Base-by-base conservation (phyloP, 1,284 basidiomycete species). In the Tylopilus sp. region DNA sequence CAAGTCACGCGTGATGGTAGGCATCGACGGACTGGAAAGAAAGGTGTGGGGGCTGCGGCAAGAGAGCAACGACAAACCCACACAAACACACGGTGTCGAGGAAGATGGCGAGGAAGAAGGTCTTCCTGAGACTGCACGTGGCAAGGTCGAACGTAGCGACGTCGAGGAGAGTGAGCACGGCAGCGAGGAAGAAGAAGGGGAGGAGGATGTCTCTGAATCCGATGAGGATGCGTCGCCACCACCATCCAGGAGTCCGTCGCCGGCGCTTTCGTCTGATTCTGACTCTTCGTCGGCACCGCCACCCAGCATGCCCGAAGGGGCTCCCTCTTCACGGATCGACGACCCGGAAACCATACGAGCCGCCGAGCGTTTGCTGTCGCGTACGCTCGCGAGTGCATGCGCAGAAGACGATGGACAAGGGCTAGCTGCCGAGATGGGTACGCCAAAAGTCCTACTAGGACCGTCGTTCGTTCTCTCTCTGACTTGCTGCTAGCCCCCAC, bases 401-500 rank as follows among this genome's bases (percentile, higher is more conserved):
- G 73, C 75, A 9, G 82, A 84, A 51, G 78, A 76, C 12, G 73
- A 77, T 30, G 77, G 75, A 3, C 55, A 59, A 38, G 79, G 81
- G 4, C 73, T 88, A 59, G 70, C 76, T 11, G 71, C 71, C 33
- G 86, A 89, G 60, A 72, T 87, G 57, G 70, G 85, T 84, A 59
- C 43, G 74, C 65, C 8, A 19, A 34, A 30, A 29, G 11, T 29
- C 28, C 25, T 26, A 29, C 3, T 29, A 29, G n/a, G n/a, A n/a
- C n/a, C n/a, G n/a, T n/a, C n/a, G n/a, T n/a, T n/a, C n/a, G n/a
- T n/a, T n/a, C n/a, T n/a, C n/a, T n/a, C n/a, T n/a, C n/a, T n/a
- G n/a, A n/a, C n/a, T n/a, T 13, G 13, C 16, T n/a, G 15, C 8
- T 23, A 86, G 86, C 79, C 2, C 81, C 84, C 0, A 84, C 84